Evolutionary conservation across 345 rosid genomes (phyloP).

Genomic region (Populus tremula): DNA sequence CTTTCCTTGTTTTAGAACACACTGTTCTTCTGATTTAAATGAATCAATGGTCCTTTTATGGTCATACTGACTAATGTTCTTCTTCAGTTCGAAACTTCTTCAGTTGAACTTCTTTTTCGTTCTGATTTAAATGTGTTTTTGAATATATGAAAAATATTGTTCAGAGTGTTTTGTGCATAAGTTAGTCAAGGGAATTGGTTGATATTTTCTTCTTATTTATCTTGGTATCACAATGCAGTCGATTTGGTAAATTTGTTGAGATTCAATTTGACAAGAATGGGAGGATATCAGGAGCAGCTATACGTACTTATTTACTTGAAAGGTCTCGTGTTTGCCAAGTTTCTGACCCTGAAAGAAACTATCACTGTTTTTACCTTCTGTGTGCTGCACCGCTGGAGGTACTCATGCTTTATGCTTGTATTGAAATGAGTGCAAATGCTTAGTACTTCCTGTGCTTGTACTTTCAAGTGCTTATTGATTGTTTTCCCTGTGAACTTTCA

Average conservation of each 20-base stretch:
- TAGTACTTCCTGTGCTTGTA: neutral
- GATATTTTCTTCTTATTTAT: constrained; percentile 16
- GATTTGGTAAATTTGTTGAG: constrained; percentile 99
- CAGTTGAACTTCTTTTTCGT: neutral
- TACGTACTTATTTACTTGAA: constrained; percentile 92
- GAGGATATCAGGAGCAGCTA: constrained; percentile 98
- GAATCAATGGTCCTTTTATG: neutral
- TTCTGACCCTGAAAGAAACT: constrained; percentile 96
- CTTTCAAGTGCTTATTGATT: constrained; percentile 11
- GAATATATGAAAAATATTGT: neutral
- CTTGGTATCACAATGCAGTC: constrained; percentile 53
- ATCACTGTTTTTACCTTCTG: constrained; percentile 93
- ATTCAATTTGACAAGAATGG: constrained; percentile 97
- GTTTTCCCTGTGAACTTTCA: constrained; percentile 30
- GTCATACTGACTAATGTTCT: neutral
- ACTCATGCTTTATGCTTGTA: constrained; percentile 21
- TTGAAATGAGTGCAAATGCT: neutral
- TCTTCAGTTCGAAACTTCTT: neutral
- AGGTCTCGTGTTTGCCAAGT: constrained; percentile 99
- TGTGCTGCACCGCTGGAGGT: constrained; percentile 99
- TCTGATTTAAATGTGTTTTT: neutral
- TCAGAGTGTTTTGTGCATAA: constrained; percentile 13
- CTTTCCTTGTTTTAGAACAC: neutral
- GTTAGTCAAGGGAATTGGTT: constrained; percentile 4
- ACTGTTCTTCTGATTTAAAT: neutral